A percentile compares a stretch with the other conserved stretches of the same genome.
Conservation (phyloP, 192 early-diverging fungal genomes). For the Gaertneriomyces semiglobifer region DNA sequence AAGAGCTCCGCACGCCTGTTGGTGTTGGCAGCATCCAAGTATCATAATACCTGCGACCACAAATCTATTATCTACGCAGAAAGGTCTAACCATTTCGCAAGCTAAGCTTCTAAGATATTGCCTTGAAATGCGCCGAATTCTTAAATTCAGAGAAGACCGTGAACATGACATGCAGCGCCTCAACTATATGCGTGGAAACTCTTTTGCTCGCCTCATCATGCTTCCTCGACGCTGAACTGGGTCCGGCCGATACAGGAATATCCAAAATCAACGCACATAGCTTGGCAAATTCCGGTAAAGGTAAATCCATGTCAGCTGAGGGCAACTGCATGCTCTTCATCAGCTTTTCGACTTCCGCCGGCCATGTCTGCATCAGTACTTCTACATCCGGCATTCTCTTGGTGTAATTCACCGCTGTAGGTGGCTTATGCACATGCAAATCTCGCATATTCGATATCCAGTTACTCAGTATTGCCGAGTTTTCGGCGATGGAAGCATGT, state of each 20-base stretch:
- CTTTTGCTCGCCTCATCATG: slow-evolving; percentile 9
- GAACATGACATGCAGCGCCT: slow-evolving; percentile 53
- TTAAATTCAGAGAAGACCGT: slow-evolving; percentile 58
- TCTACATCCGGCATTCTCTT: slow-evolving; percentile 59
- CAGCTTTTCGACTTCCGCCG: slow-evolving; percentile 46
- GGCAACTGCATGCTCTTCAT: slow-evolving; percentile 26
- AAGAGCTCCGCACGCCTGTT: no score
- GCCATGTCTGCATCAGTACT: slow-evolving; percentile 61
- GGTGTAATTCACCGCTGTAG: slow-evolving; percentile 35
- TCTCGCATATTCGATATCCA: slow-evolving; percentile 58
- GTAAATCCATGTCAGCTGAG: slow-evolving; percentile 46
- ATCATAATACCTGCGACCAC: no score
- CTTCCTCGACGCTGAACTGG: slow-evolving; percentile 16
- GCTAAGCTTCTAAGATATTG: slow-evolving; percentile 11
- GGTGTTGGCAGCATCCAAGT: no score
- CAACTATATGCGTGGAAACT: slow-evolving; percentile 35
- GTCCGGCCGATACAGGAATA: slow-evolving; percentile 42
- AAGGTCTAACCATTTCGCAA: no score
- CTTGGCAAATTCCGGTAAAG: slow-evolving; percentile 40
- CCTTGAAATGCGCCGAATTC: slow-evolving; percentile 58
- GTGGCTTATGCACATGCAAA: slow-evolving; percentile 48
- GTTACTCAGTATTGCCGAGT: slow-evolving; percentile 41
- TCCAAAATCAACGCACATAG: slow-evolving; percentile 49
- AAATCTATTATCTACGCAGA: no score
- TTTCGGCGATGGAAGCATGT: slow-evolving; percentile 15